phyloP scores from a whole-genome alignment of 2,329 filamentous ascomycete species.

The Peltaster fructicola region DNA sequence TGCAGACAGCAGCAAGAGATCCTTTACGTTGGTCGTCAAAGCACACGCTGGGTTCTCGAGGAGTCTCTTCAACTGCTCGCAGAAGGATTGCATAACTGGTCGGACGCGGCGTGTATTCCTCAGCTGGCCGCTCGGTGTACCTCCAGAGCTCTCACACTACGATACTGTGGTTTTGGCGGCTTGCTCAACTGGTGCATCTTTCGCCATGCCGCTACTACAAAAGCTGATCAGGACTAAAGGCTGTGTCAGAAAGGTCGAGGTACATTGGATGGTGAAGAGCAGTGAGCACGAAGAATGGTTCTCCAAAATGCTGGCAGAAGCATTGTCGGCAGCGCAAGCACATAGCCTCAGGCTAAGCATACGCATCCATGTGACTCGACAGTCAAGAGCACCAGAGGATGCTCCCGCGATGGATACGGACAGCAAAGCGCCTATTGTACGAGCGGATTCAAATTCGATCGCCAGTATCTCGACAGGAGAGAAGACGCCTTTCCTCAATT shows the following conservation, averaged over 20 bases:
- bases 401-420: no score
- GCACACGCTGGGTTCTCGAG: conserved; percentile 14
- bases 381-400: conserved; percentile 25
- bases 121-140: conserved; percentile 15
- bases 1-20: conserved; percentile 27
- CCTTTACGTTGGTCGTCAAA: conserved; percentile 13
- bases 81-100: conserved; percentile 3
- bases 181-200: conserved; percentile 42
- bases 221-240: conserved; percentile 30
- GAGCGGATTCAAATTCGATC: no score
- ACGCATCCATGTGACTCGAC: conserved; percentile 28
- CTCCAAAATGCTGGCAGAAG: conserved; percentile 7
- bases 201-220: conserved; percentile 37
- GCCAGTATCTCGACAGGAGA: no score
- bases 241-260: conserved; percentile 10
- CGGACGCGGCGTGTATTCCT: conserved; percentile 11
- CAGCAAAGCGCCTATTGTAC: no score
- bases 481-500: no score
- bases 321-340: conserved; percentile 30
- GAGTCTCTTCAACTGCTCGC: conserved; percentile 11
- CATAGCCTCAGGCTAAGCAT: conserved; percentile 35
- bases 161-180: conserved; percentile 43
- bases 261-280: conserved; percentile 16
- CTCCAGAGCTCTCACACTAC: conserved; percentile 34
- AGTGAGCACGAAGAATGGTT: conserved; percentile 12